Evolutionary conservation across 2,329 filamentous ascomycete genomes (phyloP), one percentile per base, ranked within the genome.

Genomic region (Septoria petroselini): DNA sequence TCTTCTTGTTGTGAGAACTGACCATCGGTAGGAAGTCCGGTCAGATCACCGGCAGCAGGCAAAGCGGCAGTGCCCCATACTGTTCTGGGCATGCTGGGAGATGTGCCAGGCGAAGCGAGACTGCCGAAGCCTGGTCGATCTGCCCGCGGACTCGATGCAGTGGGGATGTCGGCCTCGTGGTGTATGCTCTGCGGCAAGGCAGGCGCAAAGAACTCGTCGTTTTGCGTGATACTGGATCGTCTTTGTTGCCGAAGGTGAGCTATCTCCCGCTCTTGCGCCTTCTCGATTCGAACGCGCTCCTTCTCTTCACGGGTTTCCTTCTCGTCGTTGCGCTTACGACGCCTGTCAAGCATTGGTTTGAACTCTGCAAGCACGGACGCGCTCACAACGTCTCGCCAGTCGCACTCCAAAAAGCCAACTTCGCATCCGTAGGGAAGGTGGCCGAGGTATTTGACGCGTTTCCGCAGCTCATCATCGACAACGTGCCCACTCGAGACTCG

Each of bases 361-460:
- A 95, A 96, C 1, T 78, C 77, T 31, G 82, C 82, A n/a, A 96
- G 74, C 3, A 88, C 79, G 42, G 88, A 84, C 1, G 83, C 76
- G 2, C 83, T 78, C 4, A 96, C 87, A 30, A 93, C 87, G 58
- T 95, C 90, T 2, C 88, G 90, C 91, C 91, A 96, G 67, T 96
- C 90, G 64, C 91, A 96, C 70, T 96, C 91, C 1, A 96, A 70
- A 62, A 95, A 95, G 58, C 79, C 89, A 34, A 96, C 87, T 58
- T 95, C 85, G 66, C 90, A 95, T n/a, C 91, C 91, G 42, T 86
- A 83, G 0, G 91, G 91, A 4, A 96, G 76, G 68, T 96, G 91
- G 1, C 82, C 82, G 2, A 96, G 78, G 58, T 95, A 96, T 66
- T 93, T 95, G 48, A 88, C 84, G 25, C 89, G 81, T 65, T 86